These are phyloP conservation scores for Chrysophaeum taylorii DNA, from an alignment of 352 stramenopile species.

Conservation along the genomic window DNA sequence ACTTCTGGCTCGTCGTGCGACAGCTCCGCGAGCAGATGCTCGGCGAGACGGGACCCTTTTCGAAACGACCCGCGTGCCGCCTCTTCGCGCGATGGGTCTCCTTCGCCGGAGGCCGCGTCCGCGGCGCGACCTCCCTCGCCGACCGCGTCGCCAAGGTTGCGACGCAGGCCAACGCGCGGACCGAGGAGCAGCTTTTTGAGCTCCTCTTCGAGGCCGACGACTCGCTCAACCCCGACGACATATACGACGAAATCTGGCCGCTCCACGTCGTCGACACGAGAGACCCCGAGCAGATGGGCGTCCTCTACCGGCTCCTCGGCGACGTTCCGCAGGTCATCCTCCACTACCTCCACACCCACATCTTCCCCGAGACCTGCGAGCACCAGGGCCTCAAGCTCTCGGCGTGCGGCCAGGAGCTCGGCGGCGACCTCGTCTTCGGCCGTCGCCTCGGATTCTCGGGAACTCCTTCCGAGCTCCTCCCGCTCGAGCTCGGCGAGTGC, in stretches of 20 bases:
- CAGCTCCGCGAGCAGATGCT: conserved; percentile 65
- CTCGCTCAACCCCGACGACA: neutral
- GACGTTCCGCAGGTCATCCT: conserved; percentile 85
- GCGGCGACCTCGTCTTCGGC: conserved; percentile 92
- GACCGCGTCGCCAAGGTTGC: neutral
- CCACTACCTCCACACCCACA: conserved; percentile 93
- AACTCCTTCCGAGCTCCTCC: conserved; percentile 95
- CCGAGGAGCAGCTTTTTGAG: neutral
- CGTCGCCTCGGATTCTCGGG: conserved; percentile 95
- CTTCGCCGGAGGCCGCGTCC: conserved; percentile 60
- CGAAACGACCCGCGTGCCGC: conserved; percentile 61
- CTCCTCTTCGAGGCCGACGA: neutral
- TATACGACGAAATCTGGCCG: conserved; percentile 70
- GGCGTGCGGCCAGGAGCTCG: conserved; percentile 97
- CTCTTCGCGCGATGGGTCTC: conserved; percentile 68
- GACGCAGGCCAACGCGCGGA: neutral
- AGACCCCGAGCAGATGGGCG: conserved; percentile 88
- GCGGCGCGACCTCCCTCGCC: neutral
- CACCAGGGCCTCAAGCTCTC: conserved; percentile 98
- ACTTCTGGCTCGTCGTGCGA: conserved; percentile 63
- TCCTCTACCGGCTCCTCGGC: conserved; percentile 82
- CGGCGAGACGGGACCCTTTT: conserved; percentile 69
- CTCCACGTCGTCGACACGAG: conserved; percentile 92
- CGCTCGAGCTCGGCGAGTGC: conserved; percentile 95
- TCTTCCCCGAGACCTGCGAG: conserved; percentile 98